Evolutionary conservation across 2,329 filamentous ascomycete species (phyloP).

Genomic region (Colletotrichum zoysiae): DNA sequence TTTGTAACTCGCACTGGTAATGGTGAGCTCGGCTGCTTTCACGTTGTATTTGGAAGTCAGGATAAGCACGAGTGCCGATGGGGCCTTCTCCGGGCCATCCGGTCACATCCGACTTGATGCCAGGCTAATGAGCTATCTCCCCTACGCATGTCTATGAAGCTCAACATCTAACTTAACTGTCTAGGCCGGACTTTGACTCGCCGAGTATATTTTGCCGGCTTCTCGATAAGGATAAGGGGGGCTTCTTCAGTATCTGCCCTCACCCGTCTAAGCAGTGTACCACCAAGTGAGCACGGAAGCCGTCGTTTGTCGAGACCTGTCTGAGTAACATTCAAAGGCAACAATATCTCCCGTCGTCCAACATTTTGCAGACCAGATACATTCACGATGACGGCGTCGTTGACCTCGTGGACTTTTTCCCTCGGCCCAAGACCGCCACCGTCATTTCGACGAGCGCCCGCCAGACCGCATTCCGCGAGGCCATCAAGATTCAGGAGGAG

Average conservation of each 20-base stretch:
- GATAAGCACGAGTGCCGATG: no score
- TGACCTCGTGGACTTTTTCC: conserved; percentile 81
- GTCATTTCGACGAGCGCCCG: conserved; percentile 61
- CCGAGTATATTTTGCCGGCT: conserved; percentile 81
- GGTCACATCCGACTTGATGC: no score
- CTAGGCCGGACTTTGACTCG: conserved; percentile 82
- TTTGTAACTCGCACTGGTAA: neutral
- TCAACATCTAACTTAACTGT: conserved; percentile 8
- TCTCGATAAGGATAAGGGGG: conserved; percentile 80
- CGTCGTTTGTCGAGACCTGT: neutral
- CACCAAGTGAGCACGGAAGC: conserved; percentile 63
- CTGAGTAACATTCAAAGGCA: conserved; percentile 55
- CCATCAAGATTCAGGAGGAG: conserved; percentile 67
- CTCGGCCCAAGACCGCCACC: conserved; percentile 71
- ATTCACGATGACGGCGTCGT: conserved; percentile 81
- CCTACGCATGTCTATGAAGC: neutral
- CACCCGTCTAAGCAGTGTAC: conserved; percentile 66
- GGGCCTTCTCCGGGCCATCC: neutral
- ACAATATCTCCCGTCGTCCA: conserved; percentile 80
- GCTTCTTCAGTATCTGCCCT: conserved; percentile 77
- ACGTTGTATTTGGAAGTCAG: no score
- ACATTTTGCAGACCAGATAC: conserved; percentile 82
- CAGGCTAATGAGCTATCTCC: neutral
- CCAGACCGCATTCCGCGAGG: conserved; percentile 67
- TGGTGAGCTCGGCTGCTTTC: neutral